Base-by-base conservation (phyloP, 1,284 basidiomycete genomes). In the Leccinum pachyderme region DNA sequence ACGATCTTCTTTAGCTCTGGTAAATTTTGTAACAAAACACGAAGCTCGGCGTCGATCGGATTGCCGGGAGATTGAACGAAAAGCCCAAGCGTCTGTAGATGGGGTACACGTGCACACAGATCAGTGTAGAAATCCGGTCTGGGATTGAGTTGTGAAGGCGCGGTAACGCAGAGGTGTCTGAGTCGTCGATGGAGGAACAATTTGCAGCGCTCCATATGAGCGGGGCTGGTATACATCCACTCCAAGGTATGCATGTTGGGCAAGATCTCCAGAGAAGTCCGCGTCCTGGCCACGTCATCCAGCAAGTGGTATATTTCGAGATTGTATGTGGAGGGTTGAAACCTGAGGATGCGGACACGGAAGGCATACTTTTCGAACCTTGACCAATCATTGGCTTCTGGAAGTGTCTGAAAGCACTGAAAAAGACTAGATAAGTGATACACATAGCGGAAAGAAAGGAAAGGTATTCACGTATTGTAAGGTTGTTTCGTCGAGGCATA, bases 301-400 rank as follows among this genome's bases (percentile, higher is more conserved):
- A 85, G 78, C 25, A 80, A 54, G 35, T 51, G 45, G n/a, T 3
- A 53, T 13, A 68, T 51, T 7, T 57, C 58, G 11, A 33, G 32
- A 3, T 54, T 45, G 50, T 63, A 59, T 25, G 32, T 47, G 24
- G 18, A 7, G 0, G 49, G 31, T 6, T 12, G 48, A 54, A 72
- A 74, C 33, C 58, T 63, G 22, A 81, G 55, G 2, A 62, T 68
- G 9, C 84, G 78, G 15, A 87, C 79, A 27, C 83, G 81, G 25
- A 72, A 66, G 22, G 77, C 77, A 59, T 86, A 87, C 32, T 72
- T 74, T 52, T 76, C 71, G 63, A 87, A 84, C 13, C 77, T 73
- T 22, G 68, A 66, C 86, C 85, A 87, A 66, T 84, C 80, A 24
- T 64, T 72, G 3, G 80, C 73, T 31, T 79, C 75, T 27, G 81